Conservation (phyloP, 2,329 filamentous ascomycete genomes). For the Erysiphe pulchra region DNA sequence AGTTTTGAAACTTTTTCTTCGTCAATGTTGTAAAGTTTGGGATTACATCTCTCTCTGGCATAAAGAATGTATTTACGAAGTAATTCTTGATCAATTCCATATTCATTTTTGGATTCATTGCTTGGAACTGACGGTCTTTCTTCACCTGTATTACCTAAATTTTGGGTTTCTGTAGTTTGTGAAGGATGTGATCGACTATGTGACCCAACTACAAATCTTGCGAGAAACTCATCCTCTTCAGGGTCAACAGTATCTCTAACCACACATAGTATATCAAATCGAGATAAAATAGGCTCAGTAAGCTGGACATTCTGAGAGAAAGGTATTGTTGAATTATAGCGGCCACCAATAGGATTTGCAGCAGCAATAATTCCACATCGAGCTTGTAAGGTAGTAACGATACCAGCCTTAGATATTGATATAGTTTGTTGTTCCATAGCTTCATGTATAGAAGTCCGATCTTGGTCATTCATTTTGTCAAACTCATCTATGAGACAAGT, state of each 20-base stretch:
- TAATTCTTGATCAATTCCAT: conserved; percentile 71
- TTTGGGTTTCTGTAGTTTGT: conserved; percentile 20
- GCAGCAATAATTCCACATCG: conserved; percentile 91
- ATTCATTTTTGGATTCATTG: conserved; percentile 25
- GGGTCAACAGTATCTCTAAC: conserved; percentile 91
- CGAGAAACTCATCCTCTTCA: conserved; percentile 71
- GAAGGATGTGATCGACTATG: conserved; percentile 62
- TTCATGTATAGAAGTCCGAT: conserved; percentile 94
- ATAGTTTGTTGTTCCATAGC: conserved; percentile 99
- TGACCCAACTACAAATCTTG: conserved; percentile 81
- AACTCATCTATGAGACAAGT: conserved; percentile 97
- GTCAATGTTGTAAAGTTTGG: conserved; percentile 92
- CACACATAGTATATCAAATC: conserved; percentile 93
- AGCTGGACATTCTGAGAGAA: conserved; percentile 93
- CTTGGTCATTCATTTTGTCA: conserved; percentile 99
- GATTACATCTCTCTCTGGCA: conserved; percentile 64
- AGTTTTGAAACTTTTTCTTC: conserved; percentile 87
- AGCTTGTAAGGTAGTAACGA: conserved; percentile 88
- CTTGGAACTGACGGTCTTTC: conserved; percentile 19
- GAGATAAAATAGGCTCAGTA: conserved; percentile 88
- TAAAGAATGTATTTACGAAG: conserved; percentile 94
- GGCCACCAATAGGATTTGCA: conserved; percentile 84
- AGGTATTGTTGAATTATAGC: conserved; percentile 88
- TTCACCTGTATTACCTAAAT: conserved; percentile 37
- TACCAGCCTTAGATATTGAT: conserved; percentile 94